Evolutionary conservation across 352 stramenopile species (phyloP).

Genomic region (Phytophthora crassamura): DNA sequence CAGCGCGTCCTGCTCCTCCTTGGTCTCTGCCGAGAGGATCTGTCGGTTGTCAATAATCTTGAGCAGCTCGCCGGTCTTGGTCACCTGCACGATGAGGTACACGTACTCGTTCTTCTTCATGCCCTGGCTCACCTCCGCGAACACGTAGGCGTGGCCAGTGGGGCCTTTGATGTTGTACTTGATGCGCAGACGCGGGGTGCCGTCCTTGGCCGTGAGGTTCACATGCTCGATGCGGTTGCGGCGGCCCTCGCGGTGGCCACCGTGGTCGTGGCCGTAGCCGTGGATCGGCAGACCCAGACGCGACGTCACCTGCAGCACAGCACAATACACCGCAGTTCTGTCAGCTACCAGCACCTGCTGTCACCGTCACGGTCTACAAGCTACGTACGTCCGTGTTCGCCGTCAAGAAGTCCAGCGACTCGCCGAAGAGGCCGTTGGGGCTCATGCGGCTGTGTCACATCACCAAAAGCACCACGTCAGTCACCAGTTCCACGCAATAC

Average conservation of each 20-base stretch:
- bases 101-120: constrained; percentile 96
- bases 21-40: constrained; percentile 74
- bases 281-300: constrained; percentile 91
- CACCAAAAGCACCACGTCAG: constrained; percentile 6
- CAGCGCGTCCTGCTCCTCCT: constrained; percentile 83
- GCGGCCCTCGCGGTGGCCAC: constrained; percentile 92
- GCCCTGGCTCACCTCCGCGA: constrained; percentile 92
- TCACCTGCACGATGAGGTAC: constrained; percentile 96
- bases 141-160: constrained; percentile 90
- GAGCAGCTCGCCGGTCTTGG: constrained; percentile 89
- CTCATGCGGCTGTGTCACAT: constrained; percentile 71
- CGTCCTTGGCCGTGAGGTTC: constrained; percentile 91
- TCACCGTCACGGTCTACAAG: not conserved
- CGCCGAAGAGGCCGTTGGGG: constrained; percentile 82
- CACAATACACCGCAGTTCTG: not conserved
- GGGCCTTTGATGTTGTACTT: constrained; percentile 96
- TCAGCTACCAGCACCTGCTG: constrained; percentile 3
- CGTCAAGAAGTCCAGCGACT: constrained; percentile 76
- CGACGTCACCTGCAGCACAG: constrained; percentile 62
- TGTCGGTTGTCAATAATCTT: constrained; percentile 95
- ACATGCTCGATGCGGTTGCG: constrained; percentile 96
- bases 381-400: constrained; percentile 71
- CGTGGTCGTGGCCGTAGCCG: constrained; percentile 94
- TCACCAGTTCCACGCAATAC: constrained; percentile 5
- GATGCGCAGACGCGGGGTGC: constrained; percentile 83